phyloP scores from a whole-genome alignment of 1,284 basidiomycete genomes.

The Cutaneotrichosporon dermatis region DNA sequence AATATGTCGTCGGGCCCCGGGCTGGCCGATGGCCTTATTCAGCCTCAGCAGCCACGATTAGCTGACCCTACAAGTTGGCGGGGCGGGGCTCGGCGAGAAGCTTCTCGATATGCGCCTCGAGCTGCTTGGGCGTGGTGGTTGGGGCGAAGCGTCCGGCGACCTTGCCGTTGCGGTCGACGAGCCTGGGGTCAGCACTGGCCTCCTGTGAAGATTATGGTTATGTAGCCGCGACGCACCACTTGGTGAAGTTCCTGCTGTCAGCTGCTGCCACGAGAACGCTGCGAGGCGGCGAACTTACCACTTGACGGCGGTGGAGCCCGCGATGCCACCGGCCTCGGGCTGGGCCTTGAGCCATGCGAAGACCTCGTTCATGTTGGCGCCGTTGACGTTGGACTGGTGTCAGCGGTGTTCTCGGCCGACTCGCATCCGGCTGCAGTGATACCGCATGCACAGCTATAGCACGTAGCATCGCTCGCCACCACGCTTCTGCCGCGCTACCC shows the following conservation, averaged over 20 bases:
- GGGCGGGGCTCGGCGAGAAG: constrained; percentile 17
- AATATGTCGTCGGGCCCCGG: no score
- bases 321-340: constrained; percentile 10
- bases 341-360: constrained; percentile 76
- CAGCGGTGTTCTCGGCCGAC: no score
- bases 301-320: constrained; percentile 43
- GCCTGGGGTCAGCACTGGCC: constrained; percentile 7
- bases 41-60: no score
- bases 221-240: constrained; percentile 23
- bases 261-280: no score
- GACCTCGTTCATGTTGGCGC: constrained; percentile 68
- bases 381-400: constrained; percentile 76
- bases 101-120: constrained; percentile 39
- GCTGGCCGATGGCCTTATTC: no score
- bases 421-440: no score
- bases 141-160: constrained; percentile 36
- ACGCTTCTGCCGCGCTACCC: constrained; percentile 9
- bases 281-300: constrained; percentile 14
- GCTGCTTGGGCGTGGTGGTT: constrained; percentile 34
- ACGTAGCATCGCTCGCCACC: no score
- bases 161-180: constrained; percentile 38
- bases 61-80: no score
- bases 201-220: no score
- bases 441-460: no score
- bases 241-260: constrained; percentile 34